Conservation (phyloP, 1,284 basidiomycete species). For the Cutaneotrichosporon cutaneum region DNA sequence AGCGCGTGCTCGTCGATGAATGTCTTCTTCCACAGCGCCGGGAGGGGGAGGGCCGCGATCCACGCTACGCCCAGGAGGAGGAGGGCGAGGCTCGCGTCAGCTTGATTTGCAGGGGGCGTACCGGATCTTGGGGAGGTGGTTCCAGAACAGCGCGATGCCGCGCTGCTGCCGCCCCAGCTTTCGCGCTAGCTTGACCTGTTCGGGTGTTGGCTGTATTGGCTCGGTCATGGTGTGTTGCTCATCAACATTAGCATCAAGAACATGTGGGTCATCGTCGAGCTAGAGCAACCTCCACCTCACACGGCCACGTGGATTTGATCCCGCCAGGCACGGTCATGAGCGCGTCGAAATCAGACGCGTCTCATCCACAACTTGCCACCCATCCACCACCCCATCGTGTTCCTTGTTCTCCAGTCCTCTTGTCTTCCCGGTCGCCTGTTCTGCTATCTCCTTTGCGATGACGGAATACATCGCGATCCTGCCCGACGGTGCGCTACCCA, state of each 20-base stretch:
- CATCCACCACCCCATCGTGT: background rate
- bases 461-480: constrained; percentile 37
- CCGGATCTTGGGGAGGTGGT: constrained; percentile 10
- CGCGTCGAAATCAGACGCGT: constrained; percentile 19
- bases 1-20: constrained; percentile 93
- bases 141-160: constrained; percentile 10
- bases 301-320: background rate
- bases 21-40: constrained; percentile 64
- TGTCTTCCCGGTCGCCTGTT: background rate
- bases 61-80: constrained; percentile 68
- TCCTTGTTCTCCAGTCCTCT: background rate
- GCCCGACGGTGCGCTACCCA: constrained; percentile 25
- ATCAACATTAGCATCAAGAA: background rate
- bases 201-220: constrained; percentile 11
- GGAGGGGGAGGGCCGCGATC: constrained; percentile 69
- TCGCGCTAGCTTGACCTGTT: constrained; percentile 14
- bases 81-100: constrained; percentile 46
- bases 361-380: background rate
- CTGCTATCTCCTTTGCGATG: constrained; percentile 5
- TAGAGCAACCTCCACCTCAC: background rate
- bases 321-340: constrained; percentile 14
- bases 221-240: background rate
- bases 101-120: background rate
- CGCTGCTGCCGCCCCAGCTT: constrained; percentile 17
- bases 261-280: no score